phyloP scores from a whole-genome alignment of 371 early-diverging fungal species.

The Actinomortierella wolfii region DNA sequence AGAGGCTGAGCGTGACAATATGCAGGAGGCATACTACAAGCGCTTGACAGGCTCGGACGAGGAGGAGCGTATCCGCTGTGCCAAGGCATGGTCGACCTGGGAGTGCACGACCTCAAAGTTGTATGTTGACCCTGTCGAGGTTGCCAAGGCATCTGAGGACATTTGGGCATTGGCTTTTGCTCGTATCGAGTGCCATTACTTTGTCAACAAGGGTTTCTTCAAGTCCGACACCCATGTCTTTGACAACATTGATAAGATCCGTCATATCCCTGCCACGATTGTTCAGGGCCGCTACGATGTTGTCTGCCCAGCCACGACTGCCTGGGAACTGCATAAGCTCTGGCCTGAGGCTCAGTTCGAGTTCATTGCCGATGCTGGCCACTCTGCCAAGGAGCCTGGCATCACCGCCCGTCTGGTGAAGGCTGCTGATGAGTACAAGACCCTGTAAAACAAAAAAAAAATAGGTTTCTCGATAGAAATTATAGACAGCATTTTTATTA shows the following conservation, averaged over 20 bases:
- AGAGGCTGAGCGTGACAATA: conserved; percentile 59
- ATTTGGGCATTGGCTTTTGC: conserved; percentile 70
- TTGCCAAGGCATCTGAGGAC: conserved; percentile 60
- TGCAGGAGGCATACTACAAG: conserved; percentile 65
- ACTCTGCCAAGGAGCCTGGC: conserved; percentile 61
- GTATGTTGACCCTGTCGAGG: conserved; percentile 50
- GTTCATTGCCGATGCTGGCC: conserved; percentile 62
- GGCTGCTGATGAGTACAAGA: conserved; percentile 60
- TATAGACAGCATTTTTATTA: too few species aligned
- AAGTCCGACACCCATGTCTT: conserved; percentile 56
- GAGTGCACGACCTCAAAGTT: conserved; percentile 61
- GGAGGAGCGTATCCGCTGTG: conserved; percentile 50
- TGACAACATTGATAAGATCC: conserved; percentile 57
- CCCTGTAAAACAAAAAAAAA: conserved; percentile 15
- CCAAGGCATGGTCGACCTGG: conserved; percentile 67
- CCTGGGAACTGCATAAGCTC: conserved; percentile 66
- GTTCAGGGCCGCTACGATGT: conserved; percentile 66
- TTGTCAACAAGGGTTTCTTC: conserved; percentile 71
- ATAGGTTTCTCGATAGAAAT: background rate
- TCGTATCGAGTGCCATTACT: conserved; percentile 70
- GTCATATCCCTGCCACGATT: conserved; percentile 65
- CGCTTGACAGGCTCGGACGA: conserved; percentile 59
- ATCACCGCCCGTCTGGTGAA: conserved; percentile 54
- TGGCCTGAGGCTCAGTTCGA: conserved; percentile 70
- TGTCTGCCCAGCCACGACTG: conserved; percentile 63